Base-by-base conservation (phyloP, 1,284 basidiomycete species). In the Retiboletus flavoniger region DNA sequence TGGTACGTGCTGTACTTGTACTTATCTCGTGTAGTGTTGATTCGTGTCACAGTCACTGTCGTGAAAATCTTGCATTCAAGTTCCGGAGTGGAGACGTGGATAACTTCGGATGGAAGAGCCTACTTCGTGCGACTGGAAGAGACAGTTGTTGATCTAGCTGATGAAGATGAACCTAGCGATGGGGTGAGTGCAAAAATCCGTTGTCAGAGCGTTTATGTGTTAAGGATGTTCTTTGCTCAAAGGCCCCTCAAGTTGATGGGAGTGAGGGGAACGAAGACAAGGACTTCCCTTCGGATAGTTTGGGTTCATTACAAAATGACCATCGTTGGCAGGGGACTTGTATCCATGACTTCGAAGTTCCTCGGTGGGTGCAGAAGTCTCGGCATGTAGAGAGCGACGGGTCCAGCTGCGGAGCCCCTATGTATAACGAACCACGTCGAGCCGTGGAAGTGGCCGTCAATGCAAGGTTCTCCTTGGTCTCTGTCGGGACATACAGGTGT, bases 401-500 rank as follows among this genome's bases (percentile, higher is more conserved):
- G 10, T 53, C 55, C 34, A 54, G 45, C 65, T 64, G 36, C 66
- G 70, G 49, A 67, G 63, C 5, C 53, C 70, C 72, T 28, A 60
- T 74, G 26, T 89, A 88, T 56, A 71, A 79, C 44, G 86, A 87
- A 64, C 91, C 87, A 42, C 76, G 81, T 36, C 79, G 81, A 35
- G 87, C 86, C 3, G 78, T 83, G 42, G 72, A 74, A 6, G 75
- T 91, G 16, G 83, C 88, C 2, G 77, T 95, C 60, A 98, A 98
- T 65, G 78, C 79, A 17, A 87, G 85, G 61, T 94, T 98, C 65
- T 95, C 93, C 29, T 70, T 96, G 47, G 78, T 94, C 42, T 92
- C 93, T 1, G 77, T 95, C 19, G 95, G 95, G 3, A 89, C 87
- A 13, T 75, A 79, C 21, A 81, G 85, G 87, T 91, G 54, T 58